Evolutionary conservation across 345 rosid species (phyloP), one percentile per base, ranked within the genome.

Genomic region (Passiflora organensis): DNA sequence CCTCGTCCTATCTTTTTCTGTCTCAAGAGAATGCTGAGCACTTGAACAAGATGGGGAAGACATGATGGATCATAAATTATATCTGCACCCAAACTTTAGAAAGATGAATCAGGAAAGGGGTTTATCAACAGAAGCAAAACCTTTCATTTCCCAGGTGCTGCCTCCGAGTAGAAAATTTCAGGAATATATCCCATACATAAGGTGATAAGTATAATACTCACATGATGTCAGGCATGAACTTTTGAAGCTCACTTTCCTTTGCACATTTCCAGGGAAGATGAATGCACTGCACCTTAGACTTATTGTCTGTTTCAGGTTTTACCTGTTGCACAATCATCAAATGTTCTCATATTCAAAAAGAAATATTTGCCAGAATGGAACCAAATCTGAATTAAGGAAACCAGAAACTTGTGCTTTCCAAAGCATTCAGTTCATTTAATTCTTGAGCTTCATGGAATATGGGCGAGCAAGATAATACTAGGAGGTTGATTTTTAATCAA

Each of bases 231-330:
- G 88, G 93, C 49, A 44, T 48, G 32, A 71, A 75, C 54, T 64
- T 52, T 11, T 64, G 66, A 54, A 86, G 64, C 52, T 73, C 85
- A 22, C 63, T 67, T 59, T 70, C 83, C 1, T 76, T 58, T 60
- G 84, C 91, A 51, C 82, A 81, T 74, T 84, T 94, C 95, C 95
- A 90, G 11, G 91, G 87, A 56, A 90, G 78, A 76, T 80, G 80
- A 55, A 84, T 60, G 68, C 95, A 81, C 64, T 77, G 66, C 24
- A 90, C 82, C 85, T 63, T 69, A 63, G 59, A 74, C 55, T 51
- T 37, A 57, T 42, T 28, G 36, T 65, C 56, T 48, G 51, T 34
- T 42, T 62, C 45, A 61, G 48, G 48, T 21, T 51, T 32, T 17
- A 1, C 46, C 3, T 24, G 48, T 34, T 32, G 13, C 38, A 22